Evolutionary conservation across 441 rosid genomes (phyloP), one percentile per base, ranked within the genome.

Genomic region (Populus hybrid): DNA sequence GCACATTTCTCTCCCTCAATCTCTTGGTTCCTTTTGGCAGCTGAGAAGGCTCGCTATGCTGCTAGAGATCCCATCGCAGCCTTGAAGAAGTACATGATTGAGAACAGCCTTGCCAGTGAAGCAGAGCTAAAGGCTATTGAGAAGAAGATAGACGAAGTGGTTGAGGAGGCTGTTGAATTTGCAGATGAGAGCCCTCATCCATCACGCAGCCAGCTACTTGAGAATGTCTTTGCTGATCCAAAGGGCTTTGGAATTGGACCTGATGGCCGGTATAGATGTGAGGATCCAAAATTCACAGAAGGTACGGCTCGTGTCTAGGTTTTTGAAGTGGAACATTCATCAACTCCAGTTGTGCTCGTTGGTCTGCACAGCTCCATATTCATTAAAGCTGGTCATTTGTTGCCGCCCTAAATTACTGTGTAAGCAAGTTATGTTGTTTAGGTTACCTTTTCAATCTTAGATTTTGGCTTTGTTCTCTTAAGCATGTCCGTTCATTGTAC

Each of bases 161-260:
- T 96, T n/a, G 99, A 96, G 81, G 97, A 93, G 3, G 89, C 99
- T 11, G 99, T 96, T 6, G 98, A 94, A 86, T 96, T 94, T 86
- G 98, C 31, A 29, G 31, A 29, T 29, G 31, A 29, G 31, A 29
- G 97, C 84, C 97, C 98, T 64, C 81, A 16, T 63, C 99, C 99
- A 3, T n/a, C 80, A 64, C 91, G 96, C 53, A 93, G 90, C 85
- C 98, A 96, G 91, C 91, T 94, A n/a, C 94, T 94, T n/a, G 95
- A 94, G 88, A 96, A 94, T 70, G 98, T 96, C 69, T 94, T 96
- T 87, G 98, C 96, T n/a, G 99, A 96, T 82, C 98, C 99, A 2
- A 96, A 90, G 87, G 99, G 98, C 33, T 96, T 96, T 75, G 99
- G 98, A 64, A 94, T 96, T 12, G 98, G 95, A 82, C 94, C 98